Percentiles rank a stretch among this genome's conserved stretches.
phyloP scores from a whole-genome alignment of 768 basidiomycete genomes.

The Naematelia encephala region DNA sequence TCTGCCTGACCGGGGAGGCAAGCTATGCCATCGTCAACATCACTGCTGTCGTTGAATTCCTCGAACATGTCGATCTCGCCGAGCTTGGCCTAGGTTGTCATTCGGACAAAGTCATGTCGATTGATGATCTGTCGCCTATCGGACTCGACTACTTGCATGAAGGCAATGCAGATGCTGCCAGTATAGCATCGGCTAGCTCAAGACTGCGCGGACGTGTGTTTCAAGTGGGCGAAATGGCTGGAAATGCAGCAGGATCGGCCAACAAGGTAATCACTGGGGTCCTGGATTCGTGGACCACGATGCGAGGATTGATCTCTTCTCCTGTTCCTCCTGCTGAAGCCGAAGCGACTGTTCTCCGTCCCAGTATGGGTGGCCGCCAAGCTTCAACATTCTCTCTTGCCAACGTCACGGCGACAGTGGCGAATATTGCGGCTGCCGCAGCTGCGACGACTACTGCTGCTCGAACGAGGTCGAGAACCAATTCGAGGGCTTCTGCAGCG shows the following conservation, averaged over 20 bases:
- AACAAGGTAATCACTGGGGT: conserved; percentile 72
- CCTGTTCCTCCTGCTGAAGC: not conserved
- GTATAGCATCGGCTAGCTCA: conserved; percentile 55
- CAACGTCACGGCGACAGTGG: conserved; percentile 65
- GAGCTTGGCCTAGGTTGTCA: conserved; percentile 56
- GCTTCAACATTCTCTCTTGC: conserved; percentile 81
- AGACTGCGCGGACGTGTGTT: conserved; percentile 71
- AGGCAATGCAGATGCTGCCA: conserved; percentile 54
- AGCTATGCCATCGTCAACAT: conserved; percentile 91
- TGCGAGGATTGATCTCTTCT: conserved; percentile 64
- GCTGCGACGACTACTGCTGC: conserved; percentile 50
- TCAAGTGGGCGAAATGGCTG: conserved; percentile 64
- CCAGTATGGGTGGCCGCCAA: conserved; percentile 66
- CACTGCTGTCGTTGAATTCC: conserved; percentile 90
- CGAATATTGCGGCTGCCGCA: conserved; percentile 56
- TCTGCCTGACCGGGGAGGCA: conserved; percentile 69
- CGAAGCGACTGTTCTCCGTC: conserved; percentile 10
- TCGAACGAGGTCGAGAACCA: conserved; percentile 38
- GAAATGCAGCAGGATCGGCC: conserved; percentile 75
- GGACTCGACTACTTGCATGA: conserved; percentile 62
- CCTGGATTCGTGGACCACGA: conserved; percentile 82
- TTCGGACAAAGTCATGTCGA: conserved; percentile 52
- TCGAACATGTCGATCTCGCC: conserved; percentile 87
- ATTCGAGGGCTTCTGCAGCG: conserved; percentile 24
- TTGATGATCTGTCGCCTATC: conserved; percentile 77